Conservation (phyloP, 1,284 basidiomycete genomes). For the Anthracocystis panici-leucophaei region DNA sequence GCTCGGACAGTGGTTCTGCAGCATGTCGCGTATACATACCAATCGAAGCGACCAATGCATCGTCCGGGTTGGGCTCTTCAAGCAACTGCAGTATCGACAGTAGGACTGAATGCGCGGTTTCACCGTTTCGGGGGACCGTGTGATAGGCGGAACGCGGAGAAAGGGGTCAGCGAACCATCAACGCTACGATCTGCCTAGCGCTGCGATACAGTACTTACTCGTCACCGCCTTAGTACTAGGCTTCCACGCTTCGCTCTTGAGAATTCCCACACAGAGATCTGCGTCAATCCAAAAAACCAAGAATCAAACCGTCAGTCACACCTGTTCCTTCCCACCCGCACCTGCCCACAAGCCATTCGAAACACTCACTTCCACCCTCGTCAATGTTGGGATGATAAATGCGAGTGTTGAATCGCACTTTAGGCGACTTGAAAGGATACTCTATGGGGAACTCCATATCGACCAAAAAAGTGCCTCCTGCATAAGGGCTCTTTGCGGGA, state of each 20-base stretch:
- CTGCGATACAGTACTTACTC: constrained; percentile 54
- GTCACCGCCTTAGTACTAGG: constrained; percentile 67
- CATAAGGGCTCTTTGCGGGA: constrained; percentile 57
- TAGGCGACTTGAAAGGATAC: constrained; percentile 70
- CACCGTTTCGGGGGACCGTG: background rate
- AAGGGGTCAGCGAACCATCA: background rate
- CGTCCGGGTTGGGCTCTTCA: constrained; percentile 66
- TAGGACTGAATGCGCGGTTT: constrained; percentile 47
- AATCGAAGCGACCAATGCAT: constrained; percentile 65
- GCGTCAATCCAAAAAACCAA: background rate
- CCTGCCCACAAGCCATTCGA: no score
- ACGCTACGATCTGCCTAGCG: no score
- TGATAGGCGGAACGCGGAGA: background rate
- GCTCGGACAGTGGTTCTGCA: no score
- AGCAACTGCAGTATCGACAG: constrained; percentile 64
- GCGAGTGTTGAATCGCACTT: constrained; percentile 62
- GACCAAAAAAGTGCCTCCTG: constrained; percentile 65
- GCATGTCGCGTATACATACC: constrained; percentile 43
- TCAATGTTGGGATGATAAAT: constrained; percentile 70
- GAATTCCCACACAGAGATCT: constrained; percentile 65
- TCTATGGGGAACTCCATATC: constrained; percentile 68
- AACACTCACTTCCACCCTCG: constrained; percentile 62
- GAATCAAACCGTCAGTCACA: background rate
- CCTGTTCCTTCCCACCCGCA: no score
- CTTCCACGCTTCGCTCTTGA: constrained; percentile 70